Evolutionary conservation across 352 stramenopile species (phyloP), one percentile per base, ranked within the genome.

Genomic region (Pilasporangium apinafurcum): DNA sequence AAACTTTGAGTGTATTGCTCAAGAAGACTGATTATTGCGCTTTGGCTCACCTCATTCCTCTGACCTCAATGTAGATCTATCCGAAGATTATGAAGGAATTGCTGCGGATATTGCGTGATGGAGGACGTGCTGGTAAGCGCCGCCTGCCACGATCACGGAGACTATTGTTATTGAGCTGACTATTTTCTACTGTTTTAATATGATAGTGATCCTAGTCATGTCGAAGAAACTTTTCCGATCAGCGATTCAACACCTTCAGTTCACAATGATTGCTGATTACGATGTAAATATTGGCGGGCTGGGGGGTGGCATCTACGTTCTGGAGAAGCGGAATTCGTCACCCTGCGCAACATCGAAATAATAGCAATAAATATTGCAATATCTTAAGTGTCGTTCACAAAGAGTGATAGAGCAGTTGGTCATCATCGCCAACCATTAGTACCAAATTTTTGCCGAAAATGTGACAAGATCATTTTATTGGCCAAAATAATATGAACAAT

Each of bases 211-310:
- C n/a, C 65, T 91, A 2, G 62, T 80, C n/a, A 77, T 84, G 47
- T 82, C 78, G 42, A 88, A 88, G 56, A 91, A 91, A 45, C 61
- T 85, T 21, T 83, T 86, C 44, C 60, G 69, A 37, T 60, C 72
- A 22, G 69, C 54, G 6, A 51, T 88, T 14, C 60, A 68, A 29
- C 59, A 74, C 31, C 49, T 75, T 1, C 47, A 56, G 16, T 62
- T 83, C 36, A 51, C 39, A 1, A 43, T 86, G 12, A 48, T 72
- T 16, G 39, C 58, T 5, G 62, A 71, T 30, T 51, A 87, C 56
- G 66, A 82, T 20, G 78, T 91, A 12, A 91, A 78, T 51, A 88
- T 91, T 37, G 75, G 78, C 32, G 78, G 78, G 18, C 43, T 91
- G 17, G 58, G 65, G 22, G 65, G 72, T 28, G 52, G 62, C 28